phyloP scores from a whole-genome alignment of 176 grass and related monocot genomes.

The Phoenix roebelenii region DNA sequence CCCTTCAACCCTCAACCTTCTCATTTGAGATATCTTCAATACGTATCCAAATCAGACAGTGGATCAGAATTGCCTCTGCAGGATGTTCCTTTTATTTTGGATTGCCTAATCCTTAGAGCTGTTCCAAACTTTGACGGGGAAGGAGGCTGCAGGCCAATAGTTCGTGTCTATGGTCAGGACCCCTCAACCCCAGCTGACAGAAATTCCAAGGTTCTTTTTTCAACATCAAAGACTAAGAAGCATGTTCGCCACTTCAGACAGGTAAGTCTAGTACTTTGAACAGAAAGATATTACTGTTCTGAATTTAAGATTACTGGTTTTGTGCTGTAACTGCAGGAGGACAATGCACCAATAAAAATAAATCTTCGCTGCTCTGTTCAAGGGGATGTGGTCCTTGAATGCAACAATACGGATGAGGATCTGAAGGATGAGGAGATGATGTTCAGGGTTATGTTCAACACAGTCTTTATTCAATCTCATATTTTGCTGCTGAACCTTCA shows the following conservation, averaged over 20 bases:
- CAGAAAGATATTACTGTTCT: constrained; percentile 12
- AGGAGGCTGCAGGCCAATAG: constrained; percentile 70
- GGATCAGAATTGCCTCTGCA: constrained; percentile 37
- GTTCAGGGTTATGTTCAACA: constrained; percentile 96
- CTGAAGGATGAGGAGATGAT: constrained; percentile 49
- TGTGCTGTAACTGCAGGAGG: constrained; percentile 55
- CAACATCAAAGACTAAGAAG: constrained; percentile 57
- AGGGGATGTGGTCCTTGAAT: constrained; percentile 89
- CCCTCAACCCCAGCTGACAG: constrained; percentile 33
- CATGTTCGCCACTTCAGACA: constrained; percentile 64
- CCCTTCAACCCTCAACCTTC: constrained; percentile 69
- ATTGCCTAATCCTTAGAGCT: constrained; percentile 81
- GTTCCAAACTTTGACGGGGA: constrained; percentile 75
- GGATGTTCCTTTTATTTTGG: constrained; percentile 63
- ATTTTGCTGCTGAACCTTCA: constrained; percentile 69
- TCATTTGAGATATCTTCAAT: constrained; percentile 82
- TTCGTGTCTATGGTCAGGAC: constrained; percentile 71
- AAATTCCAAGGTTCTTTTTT: constrained; percentile 32
- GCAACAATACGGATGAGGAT: constrained; percentile 59
- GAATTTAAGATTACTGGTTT: constrained; percentile 45
- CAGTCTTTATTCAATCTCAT: constrained; percentile 77
- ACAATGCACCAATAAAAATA: constrained; percentile 66
- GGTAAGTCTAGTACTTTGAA: constrained; percentile 33
- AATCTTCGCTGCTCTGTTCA: constrained; percentile 77
- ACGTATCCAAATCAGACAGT: constrained; percentile 55